Evolutionary conservation across 208 protist species (phyloP).

Genomic region (Wallacemonas collosoma): DNA sequence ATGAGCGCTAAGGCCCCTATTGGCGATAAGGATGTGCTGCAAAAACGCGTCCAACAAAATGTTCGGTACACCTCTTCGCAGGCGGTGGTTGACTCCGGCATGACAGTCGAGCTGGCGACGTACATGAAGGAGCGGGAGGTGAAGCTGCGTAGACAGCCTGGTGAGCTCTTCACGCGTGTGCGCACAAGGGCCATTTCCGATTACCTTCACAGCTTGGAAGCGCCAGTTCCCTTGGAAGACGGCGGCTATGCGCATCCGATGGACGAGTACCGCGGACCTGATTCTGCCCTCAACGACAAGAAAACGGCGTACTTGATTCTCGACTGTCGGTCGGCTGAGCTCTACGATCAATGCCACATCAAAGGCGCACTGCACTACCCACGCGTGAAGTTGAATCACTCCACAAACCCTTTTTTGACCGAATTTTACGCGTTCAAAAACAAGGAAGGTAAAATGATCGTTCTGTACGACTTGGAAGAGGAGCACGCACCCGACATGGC

Average conservation of each 20-base stretch:
- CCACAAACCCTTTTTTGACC: conserved; percentile 74
- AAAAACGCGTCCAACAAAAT: conserved; percentile 32
- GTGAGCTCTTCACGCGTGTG: conserved; percentile 81
- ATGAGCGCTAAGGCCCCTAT: conserved; percentile 69
- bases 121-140: conserved; percentile 53
- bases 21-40: conserved; percentile 77
- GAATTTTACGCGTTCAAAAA: conserved; percentile 91
- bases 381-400: conserved; percentile 68
- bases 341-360: conserved; percentile 84
- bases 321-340: conserved; percentile 77
- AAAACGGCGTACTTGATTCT: conserved; percentile 67
- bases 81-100: conserved; percentile 83
- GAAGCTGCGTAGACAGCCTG: conserved; percentile 51
- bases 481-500: conserved; percentile 54
- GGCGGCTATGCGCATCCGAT: conserved; percentile 83
- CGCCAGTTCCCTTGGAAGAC: conserved; percentile 42
- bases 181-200: conserved; percentile 45
- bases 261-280: conserved; percentile 71
- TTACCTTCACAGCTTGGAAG: conserved; percentile 34
- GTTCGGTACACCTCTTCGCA: conserved; percentile 69
- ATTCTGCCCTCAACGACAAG: not conserved
- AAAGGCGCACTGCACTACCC: conserved; percentile 82
- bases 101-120: conserved; percentile 67
- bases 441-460: conserved; percentile 79
- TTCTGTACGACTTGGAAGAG: conserved; percentile 91